phyloP scores from a whole-genome alignment of 2,329 filamentous ascomycete genomes.

The Helicocarpus griseus region DNA sequence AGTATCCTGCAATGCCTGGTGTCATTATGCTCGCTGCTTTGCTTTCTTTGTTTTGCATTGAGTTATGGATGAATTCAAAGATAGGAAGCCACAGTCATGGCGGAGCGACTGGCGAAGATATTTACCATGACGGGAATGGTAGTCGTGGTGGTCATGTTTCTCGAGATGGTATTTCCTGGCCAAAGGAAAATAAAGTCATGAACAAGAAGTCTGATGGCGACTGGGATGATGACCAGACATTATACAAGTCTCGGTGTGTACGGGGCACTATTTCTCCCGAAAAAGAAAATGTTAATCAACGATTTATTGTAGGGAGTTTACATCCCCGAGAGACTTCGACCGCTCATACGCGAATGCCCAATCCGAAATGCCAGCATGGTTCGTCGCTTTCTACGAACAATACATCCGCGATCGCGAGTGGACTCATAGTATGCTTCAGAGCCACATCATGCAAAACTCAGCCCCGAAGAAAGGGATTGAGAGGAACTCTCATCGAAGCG shows the following conservation, averaged over 20 bases:
- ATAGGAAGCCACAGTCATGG: constrained; percentile 15
- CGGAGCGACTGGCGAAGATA: constrained; percentile 15
- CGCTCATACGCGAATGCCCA: constrained; percentile 2
- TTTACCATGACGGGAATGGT: constrained; percentile 13
- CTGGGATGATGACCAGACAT: constrained; percentile 7
- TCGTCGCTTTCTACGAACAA: constrained; percentile 35
- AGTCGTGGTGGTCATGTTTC: neutral
- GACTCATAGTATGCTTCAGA: constrained; percentile 46
- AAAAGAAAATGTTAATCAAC: neutral
- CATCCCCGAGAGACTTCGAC: constrained; percentile 6
- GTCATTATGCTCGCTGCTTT: constrained; percentile 57
- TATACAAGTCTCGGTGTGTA: constrained; percentile 5
- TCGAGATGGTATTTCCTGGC: constrained; percentile 10
- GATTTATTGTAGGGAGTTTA: constrained; percentile 5
- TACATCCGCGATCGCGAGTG: constrained; percentile 53
- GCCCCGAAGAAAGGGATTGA: neutral
- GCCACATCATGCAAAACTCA: neutral
- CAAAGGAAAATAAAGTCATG: constrained; percentile 9
- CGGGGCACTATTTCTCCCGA: neutral
- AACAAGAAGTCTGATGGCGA: constrained; percentile 4
- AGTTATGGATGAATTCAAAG: constrained; percentile 10
- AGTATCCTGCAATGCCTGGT: constrained; percentile 53
- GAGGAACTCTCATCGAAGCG: constrained; percentile 4
- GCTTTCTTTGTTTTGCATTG: constrained; percentile 28
- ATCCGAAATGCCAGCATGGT: constrained; percentile 10